A percentile compares a stretch with the other conserved stretches of the same genome.
Conservation (phyloP, 345 rosid genomes). For the Pseudoturritis turrita region DNA sequence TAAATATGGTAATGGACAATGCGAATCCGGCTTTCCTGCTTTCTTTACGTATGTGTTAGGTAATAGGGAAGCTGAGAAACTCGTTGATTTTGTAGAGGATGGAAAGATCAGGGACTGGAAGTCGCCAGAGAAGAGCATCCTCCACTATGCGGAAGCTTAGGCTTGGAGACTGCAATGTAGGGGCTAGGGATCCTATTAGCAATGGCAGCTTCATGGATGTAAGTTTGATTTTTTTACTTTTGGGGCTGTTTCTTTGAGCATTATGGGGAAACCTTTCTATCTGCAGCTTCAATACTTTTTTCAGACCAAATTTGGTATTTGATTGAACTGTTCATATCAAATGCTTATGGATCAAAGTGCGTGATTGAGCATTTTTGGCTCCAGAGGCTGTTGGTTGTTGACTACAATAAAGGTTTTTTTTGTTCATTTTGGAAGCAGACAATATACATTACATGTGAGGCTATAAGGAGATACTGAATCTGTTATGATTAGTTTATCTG, state of each 20-base stretch:
- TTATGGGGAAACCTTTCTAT: background rate
- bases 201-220: conserved; percentile 93
- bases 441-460: background rate
- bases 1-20: background rate
- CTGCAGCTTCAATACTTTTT: background rate
- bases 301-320: background rate
- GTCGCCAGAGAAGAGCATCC: conserved; percentile 67
- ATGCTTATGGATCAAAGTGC: background rate
- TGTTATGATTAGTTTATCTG: background rate
- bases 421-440: background rate
- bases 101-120: conserved; percentile 79
- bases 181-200: conserved; percentile 64
- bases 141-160: conserved; percentile 61
- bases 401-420: background rate
- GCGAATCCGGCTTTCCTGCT: background rate
- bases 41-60: background rate
- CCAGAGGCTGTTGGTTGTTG: background rate
- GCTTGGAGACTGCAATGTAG: conserved; percentile 48
- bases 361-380: background rate
- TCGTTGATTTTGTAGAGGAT: conserved; percentile 50
- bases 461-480: background rate
- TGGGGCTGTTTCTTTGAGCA: background rate
- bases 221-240: conserved; percentile 15
- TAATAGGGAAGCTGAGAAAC: conserved; percentile 9
- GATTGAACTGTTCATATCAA: background rate